Evolutionary conservation across 352 stramenopile genomes (phyloP), one percentile per base, ranked within the genome.

Genomic region (Globisporangium spiculum): DNA sequence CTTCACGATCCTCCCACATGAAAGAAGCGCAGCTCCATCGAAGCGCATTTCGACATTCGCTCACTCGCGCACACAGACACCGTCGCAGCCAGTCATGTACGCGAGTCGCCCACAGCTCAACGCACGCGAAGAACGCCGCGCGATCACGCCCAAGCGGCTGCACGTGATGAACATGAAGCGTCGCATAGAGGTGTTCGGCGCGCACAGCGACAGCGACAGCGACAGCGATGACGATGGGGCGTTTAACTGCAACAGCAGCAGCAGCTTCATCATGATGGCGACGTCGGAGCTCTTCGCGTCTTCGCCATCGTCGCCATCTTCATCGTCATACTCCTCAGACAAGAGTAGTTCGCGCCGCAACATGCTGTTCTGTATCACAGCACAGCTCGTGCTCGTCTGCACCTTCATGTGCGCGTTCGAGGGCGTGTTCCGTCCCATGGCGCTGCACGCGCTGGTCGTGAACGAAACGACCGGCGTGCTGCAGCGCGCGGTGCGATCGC

Each of bases 311-410:
- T 36, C 16, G 2, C 20, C 54, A 30, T n/a, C 27, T 16, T n/a
- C 24, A 24, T 26, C 24, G 52, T 36, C 16, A 5, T 41, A 18
- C 6, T 30, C 55, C 9, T 7, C 55, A 24, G 7, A 27, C 26
- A 24, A 27, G 30, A 48, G 18, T 9, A 61, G 18, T n/a, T 22
- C 50, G 46, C 27, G 27, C 16, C 44, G 20, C 46, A 48, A 27
- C 20, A 20, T 61, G 30, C 60, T 66, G 27, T 10, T 66, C 1
- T 22, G 46, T 16, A 22, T 66, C n/a, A n/a, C 60, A 1, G 46
- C 26, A 5, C 60, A 66, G 27, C 60, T 66, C 27, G 30, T 26
- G 18, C 46, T 66, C 46, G 46, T 66, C 27, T 32, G 46, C 14
- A 32, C 9, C 8, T 7, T 66, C 46, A 48, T 56, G 46, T n/a